Conservation (phyloP, 345 rosid genomes). For the Brassica nigra region DNA sequence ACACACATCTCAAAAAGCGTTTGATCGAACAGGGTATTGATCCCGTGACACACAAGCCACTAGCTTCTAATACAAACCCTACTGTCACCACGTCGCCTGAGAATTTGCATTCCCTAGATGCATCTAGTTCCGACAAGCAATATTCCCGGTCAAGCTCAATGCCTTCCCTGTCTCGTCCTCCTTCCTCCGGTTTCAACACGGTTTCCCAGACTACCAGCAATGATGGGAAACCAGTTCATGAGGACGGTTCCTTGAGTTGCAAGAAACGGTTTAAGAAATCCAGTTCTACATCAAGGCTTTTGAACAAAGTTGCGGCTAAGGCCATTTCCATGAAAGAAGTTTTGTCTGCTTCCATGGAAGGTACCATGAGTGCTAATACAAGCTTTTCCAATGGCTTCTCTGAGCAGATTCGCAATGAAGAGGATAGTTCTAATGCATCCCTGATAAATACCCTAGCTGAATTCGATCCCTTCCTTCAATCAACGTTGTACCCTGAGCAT, state of each 20-base stretch:
- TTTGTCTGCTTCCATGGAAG: slow-evolving; percentile 37
- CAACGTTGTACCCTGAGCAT: slow-evolving; percentile 25
- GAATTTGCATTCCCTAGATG: slow-evolving; percentile 1
- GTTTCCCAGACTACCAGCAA: slow-evolving; percentile 19
- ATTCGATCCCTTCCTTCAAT: slow-evolving; percentile 18
- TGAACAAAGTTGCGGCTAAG: slow-evolving; percentile 42
- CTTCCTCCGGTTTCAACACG: slow-evolving; percentile 14
- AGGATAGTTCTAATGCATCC: slow-evolving; percentile 18
- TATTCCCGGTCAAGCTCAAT: slow-evolving; percentile 32
- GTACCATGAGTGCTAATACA: slow-evolving; percentile 33
- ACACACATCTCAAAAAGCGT: slow-evolving; percentile 68
- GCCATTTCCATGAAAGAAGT: slow-evolving; percentile 36
- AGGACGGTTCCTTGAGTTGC: slow-evolving; percentile 16
- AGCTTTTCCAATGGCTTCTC: slow-evolving; percentile 27
- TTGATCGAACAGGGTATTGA: slow-evolving; percentile 73
- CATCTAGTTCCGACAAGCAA: slow-evolving; percentile 21
- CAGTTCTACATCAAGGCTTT: slow-evolving; percentile 38
- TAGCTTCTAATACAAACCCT: slow-evolving; percentile 19
- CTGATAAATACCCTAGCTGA: slow-evolving; percentile 1
- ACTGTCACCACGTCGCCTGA: slow-evolving; percentile 10
- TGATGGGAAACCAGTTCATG: background rate
- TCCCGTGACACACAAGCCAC: slow-evolving; percentile 73
- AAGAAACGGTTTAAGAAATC: slow-evolving; percentile 31
- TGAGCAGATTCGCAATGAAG: slow-evolving; percentile 23
- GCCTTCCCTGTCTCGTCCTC: slow-evolving; percentile 28